Conservation (phyloP, 1,139 yeast genomes). For the Pichia sp. region DNA sequence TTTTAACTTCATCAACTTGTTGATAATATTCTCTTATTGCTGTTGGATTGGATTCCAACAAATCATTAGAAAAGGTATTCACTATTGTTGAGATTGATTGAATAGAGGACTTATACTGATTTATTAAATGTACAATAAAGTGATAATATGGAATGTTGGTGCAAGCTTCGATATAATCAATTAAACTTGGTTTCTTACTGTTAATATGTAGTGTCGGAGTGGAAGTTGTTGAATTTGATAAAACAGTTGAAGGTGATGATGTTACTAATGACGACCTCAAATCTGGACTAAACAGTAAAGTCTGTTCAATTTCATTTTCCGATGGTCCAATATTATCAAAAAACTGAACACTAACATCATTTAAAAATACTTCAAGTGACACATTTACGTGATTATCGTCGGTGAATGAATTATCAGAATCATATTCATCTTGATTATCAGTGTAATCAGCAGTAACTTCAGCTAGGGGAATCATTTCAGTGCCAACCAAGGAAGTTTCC, state of each 20-base stretch:
- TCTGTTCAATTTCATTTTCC: constrained; percentile 19
- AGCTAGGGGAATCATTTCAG: constrained; percentile 27
- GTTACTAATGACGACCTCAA: constrained; percentile 1
- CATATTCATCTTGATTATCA: constrained; percentile 16
- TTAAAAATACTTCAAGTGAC: constrained; percentile 23
- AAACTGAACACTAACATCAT: constrained; percentile 27
- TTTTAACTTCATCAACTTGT: constrained; percentile 20
- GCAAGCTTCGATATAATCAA: constrained; percentile 25
- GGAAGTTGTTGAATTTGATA: constrained; percentile 7
- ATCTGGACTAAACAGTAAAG: constrained; percentile 5
- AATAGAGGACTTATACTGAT: constrained; percentile 24
- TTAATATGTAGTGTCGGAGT: constrained; percentile 2
- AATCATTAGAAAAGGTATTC: constrained; percentile 23
- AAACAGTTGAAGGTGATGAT: neutral
- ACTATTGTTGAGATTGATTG: constrained; percentile 24
- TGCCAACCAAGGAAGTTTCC: constrained; percentile 18
- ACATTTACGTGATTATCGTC: constrained; percentile 25
- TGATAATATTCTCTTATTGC: constrained; percentile 27
- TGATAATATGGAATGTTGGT: constrained; percentile 25
- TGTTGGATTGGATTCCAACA: constrained; percentile 26
- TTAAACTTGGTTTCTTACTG: constrained; percentile 11
- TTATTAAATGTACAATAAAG: constrained; percentile 25
- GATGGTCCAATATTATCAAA: constrained; percentile 27
- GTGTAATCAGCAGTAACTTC: constrained; percentile 20
- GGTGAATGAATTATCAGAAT: constrained; percentile 17